Base-by-base conservation (phyloP, 2,329 filamentous ascomycete genomes). In the Colletotrichum brevisporum region DNA sequence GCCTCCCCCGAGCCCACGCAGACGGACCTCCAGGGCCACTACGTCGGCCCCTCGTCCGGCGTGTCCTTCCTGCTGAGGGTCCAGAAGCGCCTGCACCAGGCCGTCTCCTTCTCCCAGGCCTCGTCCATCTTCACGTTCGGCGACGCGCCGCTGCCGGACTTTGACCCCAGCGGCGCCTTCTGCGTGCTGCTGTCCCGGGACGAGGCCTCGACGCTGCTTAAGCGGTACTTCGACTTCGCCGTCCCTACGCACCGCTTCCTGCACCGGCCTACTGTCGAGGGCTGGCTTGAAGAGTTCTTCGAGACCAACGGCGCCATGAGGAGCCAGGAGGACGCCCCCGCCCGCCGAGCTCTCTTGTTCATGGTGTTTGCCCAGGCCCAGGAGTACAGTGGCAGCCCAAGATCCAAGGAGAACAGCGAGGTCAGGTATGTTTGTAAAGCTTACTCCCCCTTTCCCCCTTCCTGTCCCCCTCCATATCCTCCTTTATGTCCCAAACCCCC, bases 201-300 rank as follows among this genome's bases (percentile, higher is more conserved):
- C 6, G 78, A 78, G 31, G 75, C 76, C 4, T 71, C 76, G 50
- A 73, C 71, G 1, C 50, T 89, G 18, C 77, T 89, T 1, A 80
- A 83, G 41, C 76, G 85, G 6, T 89, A 89, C 67, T 89, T 89
- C 72, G 86, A 88, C 62, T 87, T 86, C 72, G 86, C 86, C 1
- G 85, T 87, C 65, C 85, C 87, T 1, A 88, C 86, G 0, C 86
- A 89, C 71, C 81, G 86, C 0, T 88, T 88, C 67, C 74, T 89
- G 6, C 86, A 88, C 72, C 78, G 86, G 3, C 83, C 84, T 0
- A 85, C 82, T 0, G 82, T 88, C 3, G 81, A 86, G 64, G 73
- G 74, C n/a, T 87, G 85, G 84, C 76, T 84, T 5, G 76, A 78
- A 6, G 77, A 84, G 55, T 84, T 85, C 58, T 80, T 81, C 59